Conservation (phyloP, 768 basidiomycete genomes). For the Lepiota venenata region DNA sequence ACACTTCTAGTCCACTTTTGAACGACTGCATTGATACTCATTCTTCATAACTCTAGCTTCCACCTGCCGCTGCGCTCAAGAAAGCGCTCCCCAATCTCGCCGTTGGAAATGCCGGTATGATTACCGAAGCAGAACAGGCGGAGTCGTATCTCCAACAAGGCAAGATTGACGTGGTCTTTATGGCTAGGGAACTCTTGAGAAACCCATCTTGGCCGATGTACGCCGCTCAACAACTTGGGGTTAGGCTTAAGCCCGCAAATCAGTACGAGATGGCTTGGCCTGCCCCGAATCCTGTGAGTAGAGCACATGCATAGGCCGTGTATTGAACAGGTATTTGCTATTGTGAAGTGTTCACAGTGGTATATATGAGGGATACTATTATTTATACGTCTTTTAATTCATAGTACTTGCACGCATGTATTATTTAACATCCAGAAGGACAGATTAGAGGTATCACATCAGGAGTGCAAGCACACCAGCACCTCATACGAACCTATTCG, state of each 20-base stretch:
- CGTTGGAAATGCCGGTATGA: constrained; percentile 69
- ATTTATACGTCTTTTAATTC: too few species aligned
- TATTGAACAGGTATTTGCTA: too few species aligned
- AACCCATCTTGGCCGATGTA: constrained; percentile 62
- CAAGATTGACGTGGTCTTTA: constrained; percentile 64
- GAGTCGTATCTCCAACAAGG: constrained; percentile 61
- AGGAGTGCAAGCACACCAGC: too few species aligned
- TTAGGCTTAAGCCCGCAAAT: constrained; percentile 63
- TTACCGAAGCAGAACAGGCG: constrained; percentile 51
- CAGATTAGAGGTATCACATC: too few species aligned
- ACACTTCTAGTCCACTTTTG: not conserved
- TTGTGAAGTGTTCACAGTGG: too few species aligned
- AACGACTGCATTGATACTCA: not conserved
- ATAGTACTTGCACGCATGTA: too few species aligned
- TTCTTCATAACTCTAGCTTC: constrained; percentile 42
- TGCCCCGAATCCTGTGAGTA: too few species aligned
- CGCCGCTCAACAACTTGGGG: constrained; percentile 65
- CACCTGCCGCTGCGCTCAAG: constrained; percentile 66
- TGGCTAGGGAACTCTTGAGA: constrained; percentile 66
- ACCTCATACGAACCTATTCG: too few species aligned
- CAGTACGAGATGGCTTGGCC: constrained; percentile 67
- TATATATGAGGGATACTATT: too few species aligned
- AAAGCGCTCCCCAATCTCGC: constrained; percentile 51
- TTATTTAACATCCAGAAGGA: too few species aligned
- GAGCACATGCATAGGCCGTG: too few species aligned